Evolutionary conservation across 306 rosid genomes (phyloP).

Genomic region (Ammopiptanthus mongolicus): DNA sequence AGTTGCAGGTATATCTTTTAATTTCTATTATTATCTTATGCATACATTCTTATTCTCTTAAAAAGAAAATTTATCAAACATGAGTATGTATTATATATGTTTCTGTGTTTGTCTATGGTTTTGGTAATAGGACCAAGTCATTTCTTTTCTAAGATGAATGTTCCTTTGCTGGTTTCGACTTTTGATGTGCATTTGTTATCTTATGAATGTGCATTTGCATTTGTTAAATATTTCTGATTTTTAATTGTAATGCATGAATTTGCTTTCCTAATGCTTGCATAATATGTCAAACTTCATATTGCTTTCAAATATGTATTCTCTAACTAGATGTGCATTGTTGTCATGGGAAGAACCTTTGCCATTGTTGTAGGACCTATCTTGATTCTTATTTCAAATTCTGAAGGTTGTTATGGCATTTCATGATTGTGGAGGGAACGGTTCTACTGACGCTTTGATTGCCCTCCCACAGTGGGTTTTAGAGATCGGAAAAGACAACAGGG

Average conservation of each 20-base stretch:
- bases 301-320: conserved; percentile 3
- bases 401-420: conserved; percentile 98
- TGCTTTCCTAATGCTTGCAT: neutral
- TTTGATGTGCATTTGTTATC: no score
- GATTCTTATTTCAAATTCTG: conserved; percentile 34
- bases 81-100: neutral
- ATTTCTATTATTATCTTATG: conserved; percentile 5
- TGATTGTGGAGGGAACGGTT: conserved; percentile 67
- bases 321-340: conserved; percentile 9
- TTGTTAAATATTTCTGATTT: neutral
- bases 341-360: conserved; percentile 13
- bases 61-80: neutral
- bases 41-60: conserved; percentile 1
- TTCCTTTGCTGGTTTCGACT: neutral
- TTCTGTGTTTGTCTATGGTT: neutral
- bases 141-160: conserved; percentile 3
- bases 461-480: conserved; percentile 96
- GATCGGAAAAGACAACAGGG: conserved; percentile 80
- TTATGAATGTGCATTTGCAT: no score
- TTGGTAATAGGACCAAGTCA: neutral
- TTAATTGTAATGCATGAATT: neutral
- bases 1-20: conserved; percentile 63
- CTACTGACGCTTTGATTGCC: conserved; percentile 57
- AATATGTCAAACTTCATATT: conserved; percentile 14
- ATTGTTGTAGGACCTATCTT: conserved; percentile 23